Conservation (phyloP, 2,329 filamentous ascomycete genomes). For the Aureobasidium sp. region DNA sequence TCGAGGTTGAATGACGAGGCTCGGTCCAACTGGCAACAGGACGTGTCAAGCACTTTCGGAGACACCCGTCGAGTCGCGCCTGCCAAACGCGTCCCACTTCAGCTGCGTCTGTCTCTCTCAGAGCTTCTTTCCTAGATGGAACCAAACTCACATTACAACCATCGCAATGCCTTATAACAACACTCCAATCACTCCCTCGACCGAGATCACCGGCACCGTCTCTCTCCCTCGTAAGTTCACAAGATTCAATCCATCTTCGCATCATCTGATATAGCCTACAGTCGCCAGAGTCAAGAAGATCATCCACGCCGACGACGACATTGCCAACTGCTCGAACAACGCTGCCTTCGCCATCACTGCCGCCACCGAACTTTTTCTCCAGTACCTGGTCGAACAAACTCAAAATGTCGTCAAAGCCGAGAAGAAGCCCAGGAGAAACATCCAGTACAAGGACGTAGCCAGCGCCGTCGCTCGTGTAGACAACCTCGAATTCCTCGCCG, state of each 20-base stretch:
- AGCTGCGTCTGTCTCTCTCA: not conserved
- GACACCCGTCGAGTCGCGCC: conserved; percentile 5
- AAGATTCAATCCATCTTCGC: not conserved
- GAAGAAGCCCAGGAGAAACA: conserved; percentile 82
- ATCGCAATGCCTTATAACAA: conserved; percentile 81
- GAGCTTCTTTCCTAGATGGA: too few species aligned
- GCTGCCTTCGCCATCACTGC: conserved; percentile 90
- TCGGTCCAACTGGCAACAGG: too few species aligned
- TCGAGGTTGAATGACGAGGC: not conserved
- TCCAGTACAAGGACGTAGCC: conserved; percentile 96
- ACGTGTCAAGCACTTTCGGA: conserved; percentile 14
- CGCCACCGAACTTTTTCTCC: conserved; percentile 92
- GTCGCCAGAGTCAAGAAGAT: conserved; percentile 96
- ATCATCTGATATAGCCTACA: conserved; percentile 34
- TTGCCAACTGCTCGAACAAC: conserved; percentile 81
- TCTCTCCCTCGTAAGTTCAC: conserved; percentile 68
- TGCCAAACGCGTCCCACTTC: conserved; percentile 2
- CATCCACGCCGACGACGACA: conserved; percentile 78
- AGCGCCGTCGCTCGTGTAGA: conserved; percentile 81
- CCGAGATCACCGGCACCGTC: conserved; percentile 77
- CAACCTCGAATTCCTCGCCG: conserved; percentile 88
- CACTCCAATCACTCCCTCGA: conserved; percentile 67
- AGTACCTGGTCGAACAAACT: conserved; percentile 77
- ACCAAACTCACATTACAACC: too few species aligned
- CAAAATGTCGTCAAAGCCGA: conserved; percentile 87